A percentile compares a stretch with the other conserved stretches of the same genome.
Conservation (phyloP, 140 eudicot genomes). For the Stevia rebaudiana region DNA sequence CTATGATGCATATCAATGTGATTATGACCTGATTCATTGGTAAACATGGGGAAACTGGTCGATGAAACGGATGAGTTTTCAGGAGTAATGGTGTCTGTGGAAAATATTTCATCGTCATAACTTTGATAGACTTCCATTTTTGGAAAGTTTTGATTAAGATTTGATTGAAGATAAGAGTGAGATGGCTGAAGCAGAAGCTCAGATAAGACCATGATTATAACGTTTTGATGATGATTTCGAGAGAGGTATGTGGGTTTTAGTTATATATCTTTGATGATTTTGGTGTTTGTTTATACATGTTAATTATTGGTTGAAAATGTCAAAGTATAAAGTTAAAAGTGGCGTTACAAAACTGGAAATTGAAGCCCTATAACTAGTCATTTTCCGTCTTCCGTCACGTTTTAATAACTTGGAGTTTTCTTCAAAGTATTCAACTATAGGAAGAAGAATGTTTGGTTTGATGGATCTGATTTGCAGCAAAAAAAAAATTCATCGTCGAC, state of each 20-base stretch:
- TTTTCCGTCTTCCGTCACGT: constrained; percentile 6
- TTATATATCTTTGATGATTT: not conserved
- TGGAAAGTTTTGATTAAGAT: constrained; percentile 2
- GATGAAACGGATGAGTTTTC: constrained; percentile 24
- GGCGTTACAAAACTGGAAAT: constrained; percentile 22
- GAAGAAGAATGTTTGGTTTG: too few relatives aligned
- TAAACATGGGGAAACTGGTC: constrained; percentile 1
- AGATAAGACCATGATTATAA: constrained; percentile 17
- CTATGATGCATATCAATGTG: constrained; percentile 1
- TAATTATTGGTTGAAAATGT: constrained; percentile 15
- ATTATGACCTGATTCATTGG: constrained; percentile 3
- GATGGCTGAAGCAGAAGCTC: constrained; percentile 20
- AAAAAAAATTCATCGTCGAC: constrained; percentile 55
- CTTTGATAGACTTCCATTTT: not conserved
- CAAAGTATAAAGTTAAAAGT: constrained; percentile 22
- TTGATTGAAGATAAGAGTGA: constrained; percentile 12
- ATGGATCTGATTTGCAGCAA: too few relatives aligned
- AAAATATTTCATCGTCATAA: constrained; percentile 1
- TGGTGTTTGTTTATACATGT: constrained; percentile 22
- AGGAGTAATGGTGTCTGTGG: constrained; percentile 6
- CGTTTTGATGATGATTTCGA: constrained; percentile 25
- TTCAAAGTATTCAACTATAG: not conserved
- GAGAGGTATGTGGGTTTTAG: not conserved
- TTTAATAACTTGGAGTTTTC: not conserved
- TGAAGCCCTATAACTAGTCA: constrained; percentile 15